phyloP scores from a whole-genome alignment of 1,284 basidiomycete species.

The Rhodotorula sp. region DNA sequence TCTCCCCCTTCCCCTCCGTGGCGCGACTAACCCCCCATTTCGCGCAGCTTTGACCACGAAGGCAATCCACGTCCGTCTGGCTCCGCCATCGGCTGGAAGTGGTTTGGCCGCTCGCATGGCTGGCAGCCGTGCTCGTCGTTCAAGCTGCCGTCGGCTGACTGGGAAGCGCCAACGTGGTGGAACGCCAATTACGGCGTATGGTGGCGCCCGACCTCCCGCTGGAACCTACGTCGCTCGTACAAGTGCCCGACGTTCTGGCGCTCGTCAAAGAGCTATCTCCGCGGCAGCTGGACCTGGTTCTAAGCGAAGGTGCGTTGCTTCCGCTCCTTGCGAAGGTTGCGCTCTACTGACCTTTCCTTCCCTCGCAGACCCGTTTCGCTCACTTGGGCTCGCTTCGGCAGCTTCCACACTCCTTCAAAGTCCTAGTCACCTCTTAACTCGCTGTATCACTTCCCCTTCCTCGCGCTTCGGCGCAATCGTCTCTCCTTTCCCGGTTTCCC shows the following conservation, averaged over 20 bases:
- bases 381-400: no score
- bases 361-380: background rate
- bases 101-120: background rate
- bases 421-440: background rate
- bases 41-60: slow-evolving; percentile 4
- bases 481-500: background rate
- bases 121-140: slow-evolving; percentile 13
- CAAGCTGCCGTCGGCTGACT: background rate
- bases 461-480: background rate
- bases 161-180: background rate
- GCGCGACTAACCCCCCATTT: background rate
- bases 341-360: background rate
- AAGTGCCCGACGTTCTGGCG: slow-evolving; percentile 11
- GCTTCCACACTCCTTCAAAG: background rate
- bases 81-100: slow-evolving; percentile 8
- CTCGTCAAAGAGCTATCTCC: background rate
- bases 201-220: background rate
- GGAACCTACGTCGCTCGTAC: background rate
- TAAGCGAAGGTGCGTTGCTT: background rate
- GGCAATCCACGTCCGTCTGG: background rate
- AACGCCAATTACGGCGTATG: background rate
- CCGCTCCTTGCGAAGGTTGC: no score
- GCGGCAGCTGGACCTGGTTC: background rate
- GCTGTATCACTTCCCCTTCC: background rate
- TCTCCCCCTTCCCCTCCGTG: background rate